Evolutionary conservation across 2,329 filamentous ascomycete species (phyloP).

Genomic region (Botryosphaeria dothidea): DNA sequence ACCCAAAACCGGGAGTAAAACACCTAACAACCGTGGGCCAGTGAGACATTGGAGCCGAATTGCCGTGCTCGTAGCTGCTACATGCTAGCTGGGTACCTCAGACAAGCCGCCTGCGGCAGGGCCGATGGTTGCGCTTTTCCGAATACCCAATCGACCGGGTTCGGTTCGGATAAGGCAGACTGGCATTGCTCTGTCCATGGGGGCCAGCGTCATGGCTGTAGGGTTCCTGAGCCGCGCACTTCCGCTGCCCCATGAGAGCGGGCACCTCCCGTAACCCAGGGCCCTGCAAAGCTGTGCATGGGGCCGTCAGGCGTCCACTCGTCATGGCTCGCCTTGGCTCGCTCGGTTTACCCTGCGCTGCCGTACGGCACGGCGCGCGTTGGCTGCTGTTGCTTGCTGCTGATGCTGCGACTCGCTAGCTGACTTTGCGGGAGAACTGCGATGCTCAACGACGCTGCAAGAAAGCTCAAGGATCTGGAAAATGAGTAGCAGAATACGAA

Average conservation of each 20-base stretch:
- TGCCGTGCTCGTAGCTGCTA: background rate
- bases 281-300: background rate
- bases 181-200: background rate
- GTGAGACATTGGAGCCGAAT: background rate
- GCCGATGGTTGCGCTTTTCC: background rate
- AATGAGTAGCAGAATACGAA: background rate
- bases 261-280: background rate
- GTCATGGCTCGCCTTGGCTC: conserved; percentile 1
- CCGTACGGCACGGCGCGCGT: conserved; percentile 13
- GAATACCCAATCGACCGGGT: background rate
- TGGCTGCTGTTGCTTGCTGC: background rate
- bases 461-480: background rate
- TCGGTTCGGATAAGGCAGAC: conserved; percentile 3
- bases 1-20: background rate
- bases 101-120: background rate
- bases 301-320: background rate
- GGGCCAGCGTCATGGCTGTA: background rate
- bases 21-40: background rate
- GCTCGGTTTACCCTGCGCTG: conserved; percentile 5
- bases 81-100: background rate
- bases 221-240: conserved; percentile 12
- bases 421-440: background rate
- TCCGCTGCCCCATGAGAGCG: conserved; percentile 15
- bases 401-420: background rate
- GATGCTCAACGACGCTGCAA: background rate